Conservation (phyloP, 768 basidiomycete species). For the Trametes cubensis region DNA sequence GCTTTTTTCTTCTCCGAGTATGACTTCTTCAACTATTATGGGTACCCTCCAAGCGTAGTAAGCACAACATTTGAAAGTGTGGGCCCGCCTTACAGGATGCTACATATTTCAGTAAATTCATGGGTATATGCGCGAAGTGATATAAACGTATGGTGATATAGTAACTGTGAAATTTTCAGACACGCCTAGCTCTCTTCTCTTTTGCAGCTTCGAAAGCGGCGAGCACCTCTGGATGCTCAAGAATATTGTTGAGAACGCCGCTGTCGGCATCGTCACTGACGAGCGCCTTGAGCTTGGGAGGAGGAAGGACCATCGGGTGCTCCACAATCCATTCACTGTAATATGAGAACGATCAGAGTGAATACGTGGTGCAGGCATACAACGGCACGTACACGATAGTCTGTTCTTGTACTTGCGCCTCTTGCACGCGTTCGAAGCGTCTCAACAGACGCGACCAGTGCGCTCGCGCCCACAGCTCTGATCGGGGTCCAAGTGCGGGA, state of each 20-base stretch:
- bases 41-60: no score
- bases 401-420: constrained; percentile 18
- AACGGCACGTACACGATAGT: constrained; percentile 12
- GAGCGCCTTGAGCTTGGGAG: constrained; percentile 10
- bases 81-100: no score
- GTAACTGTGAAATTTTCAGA: background rate
- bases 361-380: no score
- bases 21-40: no score
- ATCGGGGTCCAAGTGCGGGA: constrained; percentile 15
- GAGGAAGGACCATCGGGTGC: constrained; percentile 13
- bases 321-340: constrained; percentile 17
- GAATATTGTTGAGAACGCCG: constrained; percentile 15
- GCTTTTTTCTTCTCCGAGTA: no score
- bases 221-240: constrained; percentile 12
- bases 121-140: background rate
- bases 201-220: constrained; percentile 2
- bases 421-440: constrained; percentile 5
- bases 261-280: constrained; percentile 17
- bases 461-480: constrained; percentile 24
- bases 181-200: constrained; percentile 1
- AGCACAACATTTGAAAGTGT: no score
- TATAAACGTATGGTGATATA: no score
- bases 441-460: constrained; percentile 20
- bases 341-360: background rate
- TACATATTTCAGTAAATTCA: no score